Evolutionary conservation across 768 basidiomycete species (phyloP).

Genomic region (Lactarius vividus): DNA sequence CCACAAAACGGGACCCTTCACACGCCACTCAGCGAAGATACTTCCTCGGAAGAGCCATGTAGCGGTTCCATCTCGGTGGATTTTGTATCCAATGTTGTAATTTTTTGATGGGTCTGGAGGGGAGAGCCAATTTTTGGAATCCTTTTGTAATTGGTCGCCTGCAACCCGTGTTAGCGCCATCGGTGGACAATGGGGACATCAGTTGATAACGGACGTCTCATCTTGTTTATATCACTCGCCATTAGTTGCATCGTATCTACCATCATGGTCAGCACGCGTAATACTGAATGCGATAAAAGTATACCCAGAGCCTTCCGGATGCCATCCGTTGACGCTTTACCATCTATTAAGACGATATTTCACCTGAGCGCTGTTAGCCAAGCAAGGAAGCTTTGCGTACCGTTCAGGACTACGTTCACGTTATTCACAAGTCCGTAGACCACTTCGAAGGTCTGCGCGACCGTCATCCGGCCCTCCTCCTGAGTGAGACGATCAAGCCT

Average conservation of each 20-base stretch:
- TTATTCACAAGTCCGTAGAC: slow-evolving; percentile 3
- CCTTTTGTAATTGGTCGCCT: slow-evolving; percentile 1
- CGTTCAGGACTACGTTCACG: slow-evolving; percentile 3
- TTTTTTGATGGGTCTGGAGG: slow-evolving; percentile 14
- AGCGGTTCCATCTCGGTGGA: neutral
- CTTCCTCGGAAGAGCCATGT: slow-evolving; percentile 1
- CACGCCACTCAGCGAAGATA: neutral
- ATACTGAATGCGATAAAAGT: neutral
- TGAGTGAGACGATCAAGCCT: slow-evolving; percentile 3
- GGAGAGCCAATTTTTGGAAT: slow-evolving; percentile 1
- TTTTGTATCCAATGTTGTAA: neutral
- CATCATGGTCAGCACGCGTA: neutral
- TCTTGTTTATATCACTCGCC: neutral
- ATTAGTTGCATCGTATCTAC: slow-evolving; percentile 3
- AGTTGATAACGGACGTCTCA: neutral
- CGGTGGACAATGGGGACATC: neutral
- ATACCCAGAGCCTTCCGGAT: neutral
- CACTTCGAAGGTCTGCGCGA: slow-evolving; percentile 4
- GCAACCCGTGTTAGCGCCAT: neutral
- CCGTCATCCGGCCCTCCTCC: slow-evolving; percentile 3
- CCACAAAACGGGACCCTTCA: neutral
- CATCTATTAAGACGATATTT: neutral
- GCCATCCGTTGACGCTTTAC: neutral
- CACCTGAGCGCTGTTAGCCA: neutral
- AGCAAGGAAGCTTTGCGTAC: neutral